A percentile compares a stretch with the other conserved stretches of the same genome.
Evolutionary conservation across 2,329 filamentous ascomycete species (phyloP).

Genomic region (Cladophialophora immunda): DNA sequence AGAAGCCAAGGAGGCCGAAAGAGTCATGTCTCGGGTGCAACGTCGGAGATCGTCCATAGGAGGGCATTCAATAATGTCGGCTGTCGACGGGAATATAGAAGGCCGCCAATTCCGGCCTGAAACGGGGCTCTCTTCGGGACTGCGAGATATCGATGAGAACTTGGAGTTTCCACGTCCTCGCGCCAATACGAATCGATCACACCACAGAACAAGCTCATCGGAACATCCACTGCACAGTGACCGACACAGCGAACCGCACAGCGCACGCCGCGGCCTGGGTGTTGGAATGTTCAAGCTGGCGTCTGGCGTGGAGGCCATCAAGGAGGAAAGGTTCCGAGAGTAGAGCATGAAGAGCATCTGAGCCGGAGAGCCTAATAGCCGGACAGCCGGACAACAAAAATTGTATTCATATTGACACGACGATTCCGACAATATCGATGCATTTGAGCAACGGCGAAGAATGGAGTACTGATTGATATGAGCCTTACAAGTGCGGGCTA

Average conservation of each 20-base stretch:
- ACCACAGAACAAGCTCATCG: conserved; percentile 21
- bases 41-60: conserved; percentile 34
- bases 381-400: background rate
- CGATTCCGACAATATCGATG: conserved; percentile 9
- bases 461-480: conserved; percentile 10
- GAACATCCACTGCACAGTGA: conserved; percentile 16
- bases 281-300: conserved; percentile 30
- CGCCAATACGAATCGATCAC: conserved; percentile 31
- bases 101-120: conserved; percentile 35
- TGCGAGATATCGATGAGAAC: conserved; percentile 20
- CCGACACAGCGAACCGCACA: conserved; percentile 11
- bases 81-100: conserved; percentile 34
- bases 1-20: conserved; percentile 40
- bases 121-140: conserved; percentile 33
- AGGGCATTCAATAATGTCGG: conserved; percentile 31
- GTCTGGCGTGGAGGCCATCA: conserved; percentile 28
- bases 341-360: background rate
- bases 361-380: too few species aligned
- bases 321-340: conserved; percentile 22
- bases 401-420: conserved; percentile 3
- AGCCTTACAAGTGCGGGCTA: background rate
- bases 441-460: conserved; percentile 32
- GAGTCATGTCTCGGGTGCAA: conserved; percentile 34
- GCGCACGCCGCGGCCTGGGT: conserved; percentile 28
- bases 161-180: conserved; percentile 19